Evolutionary conservation across 2,329 filamentous ascomycete species (phyloP).

Genomic region (Pleurostoma richardsiae): DNA sequence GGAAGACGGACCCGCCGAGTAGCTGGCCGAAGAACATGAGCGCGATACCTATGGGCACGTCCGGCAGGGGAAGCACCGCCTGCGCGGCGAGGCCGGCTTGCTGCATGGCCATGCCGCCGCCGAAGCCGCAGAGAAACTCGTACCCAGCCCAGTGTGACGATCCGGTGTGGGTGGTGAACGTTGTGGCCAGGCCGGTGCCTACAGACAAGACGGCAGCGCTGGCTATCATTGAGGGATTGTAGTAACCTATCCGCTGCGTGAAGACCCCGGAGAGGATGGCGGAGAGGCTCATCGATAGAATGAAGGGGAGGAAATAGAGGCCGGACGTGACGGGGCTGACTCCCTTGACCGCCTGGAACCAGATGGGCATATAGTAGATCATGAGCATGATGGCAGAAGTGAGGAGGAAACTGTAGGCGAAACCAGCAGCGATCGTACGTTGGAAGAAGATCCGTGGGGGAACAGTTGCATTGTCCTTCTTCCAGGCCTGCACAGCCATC

Average conservation of each 20-base stretch:
- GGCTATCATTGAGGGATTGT: conserved; percentile 21
- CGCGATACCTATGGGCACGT: conserved; percentile 14
- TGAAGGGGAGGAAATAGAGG: not conserved
- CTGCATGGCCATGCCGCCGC: conserved; percentile 9
- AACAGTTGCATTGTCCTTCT: conserved; percentile 33
- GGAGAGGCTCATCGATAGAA: not conserved
- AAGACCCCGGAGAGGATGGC: not conserved
- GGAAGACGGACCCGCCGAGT: conserved; percentile 12
- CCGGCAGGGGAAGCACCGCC: conserved; percentile 11
- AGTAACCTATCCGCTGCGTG: conserved; percentile 18
- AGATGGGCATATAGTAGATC: conserved; percentile 23
- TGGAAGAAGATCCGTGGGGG: conserved; percentile 32
- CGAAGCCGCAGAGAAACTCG: conserved; percentile 14
- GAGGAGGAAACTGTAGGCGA: conserved; percentile 24
- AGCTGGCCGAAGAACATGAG: conserved; percentile 13
- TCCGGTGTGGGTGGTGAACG: conserved; percentile 16
- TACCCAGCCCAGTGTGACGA: conserved; percentile 13
- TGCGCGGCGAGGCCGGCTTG: conserved; percentile 10
- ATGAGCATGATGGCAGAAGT: conserved; percentile 17
- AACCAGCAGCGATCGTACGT: conserved; percentile 24
- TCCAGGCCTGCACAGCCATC: conserved; percentile 26
- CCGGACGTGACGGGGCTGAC: conserved; percentile 14
- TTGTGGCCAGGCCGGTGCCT: conserved; percentile 24
- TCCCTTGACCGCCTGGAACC: conserved; percentile 24
- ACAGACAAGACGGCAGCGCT: conserved; percentile 19